Conservation (phyloP, 805 yeast genomes). For the Cyberlindnera misumaiensis region DNA sequence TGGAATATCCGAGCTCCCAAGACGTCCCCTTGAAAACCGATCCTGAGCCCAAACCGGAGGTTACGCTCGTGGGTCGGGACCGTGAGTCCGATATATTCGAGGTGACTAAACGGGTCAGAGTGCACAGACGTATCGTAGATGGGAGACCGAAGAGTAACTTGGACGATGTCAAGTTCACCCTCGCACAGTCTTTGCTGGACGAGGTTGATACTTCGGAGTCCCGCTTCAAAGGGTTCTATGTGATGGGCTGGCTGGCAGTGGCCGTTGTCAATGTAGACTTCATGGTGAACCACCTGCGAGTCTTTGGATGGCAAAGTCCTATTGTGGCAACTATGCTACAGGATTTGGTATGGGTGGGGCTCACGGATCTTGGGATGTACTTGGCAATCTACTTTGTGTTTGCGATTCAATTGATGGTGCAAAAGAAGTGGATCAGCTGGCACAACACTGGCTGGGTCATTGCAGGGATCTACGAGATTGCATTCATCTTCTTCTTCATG, state of each 20-base stretch:
- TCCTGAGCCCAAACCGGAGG: neutral
- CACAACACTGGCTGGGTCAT: conserved; percentile 52
- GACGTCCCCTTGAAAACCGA: neutral
- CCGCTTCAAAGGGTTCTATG: conserved; percentile 70
- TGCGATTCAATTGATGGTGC: conserved; percentile 50
- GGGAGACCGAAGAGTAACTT: conserved; percentile 22
- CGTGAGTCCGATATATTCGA: conserved; percentile 5
- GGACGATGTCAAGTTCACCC: conserved; percentile 20
- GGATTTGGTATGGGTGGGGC: conserved; percentile 60
- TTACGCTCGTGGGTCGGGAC: neutral
- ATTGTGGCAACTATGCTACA: conserved; percentile 50
- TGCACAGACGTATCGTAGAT: conserved; percentile 17
- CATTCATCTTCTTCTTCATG: conserved; percentile 46
- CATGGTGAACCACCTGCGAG: conserved; percentile 44
- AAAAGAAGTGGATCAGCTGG: conserved; percentile 50
- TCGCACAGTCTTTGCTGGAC: conserved; percentile 20
- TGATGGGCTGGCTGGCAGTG: conserved; percentile 66
- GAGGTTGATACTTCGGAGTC: conserved; percentile 10
- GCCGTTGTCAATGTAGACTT: conserved; percentile 37
- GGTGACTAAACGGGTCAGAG: conserved; percentile 12
- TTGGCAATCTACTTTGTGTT: conserved; percentile 54
- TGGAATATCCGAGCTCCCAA: too few species aligned
- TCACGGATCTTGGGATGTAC: conserved; percentile 75
- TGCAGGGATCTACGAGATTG: conserved; percentile 51
- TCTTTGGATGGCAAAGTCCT: conserved; percentile 43